Evolutionary conservation across 768 basidiomycete genomes (phyloP), one percentile per base, ranked within the genome.

Genomic region (Tricholoma saponaceum): DNA sequence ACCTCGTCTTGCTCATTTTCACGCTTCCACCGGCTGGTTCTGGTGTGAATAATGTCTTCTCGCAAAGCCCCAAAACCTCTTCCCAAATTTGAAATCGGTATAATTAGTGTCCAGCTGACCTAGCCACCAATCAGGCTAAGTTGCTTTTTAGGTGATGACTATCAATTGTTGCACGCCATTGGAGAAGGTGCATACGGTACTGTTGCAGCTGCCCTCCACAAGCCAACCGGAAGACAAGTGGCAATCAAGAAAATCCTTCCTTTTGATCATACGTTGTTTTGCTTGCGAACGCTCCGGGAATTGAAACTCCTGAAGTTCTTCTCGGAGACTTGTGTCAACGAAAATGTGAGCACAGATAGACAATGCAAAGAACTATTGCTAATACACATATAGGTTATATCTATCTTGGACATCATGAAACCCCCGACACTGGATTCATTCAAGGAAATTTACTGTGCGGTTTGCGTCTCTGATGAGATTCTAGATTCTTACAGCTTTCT

Each of bases 191-290:
- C 92, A 49, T 94, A 95, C 68, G 95, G 94, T 28, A 92, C 89
- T 20, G 94, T 97, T 51, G 90, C 83, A 56, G 90, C 94, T 55
- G 95, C 95, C 32, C 75, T 89, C 35, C 94, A 97, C 74, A 83
- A 84, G 64, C 89, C 90, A 5, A 84, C 86, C 7, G 84, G 87
- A 30, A 84, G 85, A 58, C 84, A 92, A 69, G 93, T 98, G 14
- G 95, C 95, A 43, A 95, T 96, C 76, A 98, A 96, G 82, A 94
- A 92, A 74, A 89, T 97, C 66, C 84, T 90, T 41, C 95, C 94
- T 8, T 96, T 97, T 71, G 95, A 96, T 66, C 95, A 96, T 69
- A 88, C 91, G 30, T 79, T 96, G 71, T 96, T 95, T 76, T 92
- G 90, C 65, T 75, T 96, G 68, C 82, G 89, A 58, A 98, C 95